These are phyloP conservation scores for Rhizopogon roseolus DNA, from an alignment of 768 basidiomycete species.

Conservation along the genomic window DNA sequence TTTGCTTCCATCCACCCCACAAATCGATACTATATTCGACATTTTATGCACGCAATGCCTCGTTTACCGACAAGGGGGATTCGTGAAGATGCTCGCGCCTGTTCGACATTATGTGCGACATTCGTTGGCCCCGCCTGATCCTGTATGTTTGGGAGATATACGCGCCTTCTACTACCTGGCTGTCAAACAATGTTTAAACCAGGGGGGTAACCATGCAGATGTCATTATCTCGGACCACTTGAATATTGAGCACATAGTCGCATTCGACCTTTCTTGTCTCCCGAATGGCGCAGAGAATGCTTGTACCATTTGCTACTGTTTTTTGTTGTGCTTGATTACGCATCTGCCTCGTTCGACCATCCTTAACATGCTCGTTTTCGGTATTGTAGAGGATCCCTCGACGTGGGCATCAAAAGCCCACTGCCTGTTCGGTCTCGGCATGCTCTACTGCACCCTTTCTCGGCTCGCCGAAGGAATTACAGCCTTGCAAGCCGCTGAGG, in stretches of 20 bases:
- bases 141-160: no score
- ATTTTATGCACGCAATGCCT: background rate
- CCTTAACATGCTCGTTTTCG: background rate
- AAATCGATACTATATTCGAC: background rate
- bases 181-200: background rate
- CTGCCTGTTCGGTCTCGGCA: background rate
- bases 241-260: background rate
- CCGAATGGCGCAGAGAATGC: background rate
- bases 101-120: background rate
- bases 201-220: no score
- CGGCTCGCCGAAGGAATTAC: background rate
- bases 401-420: background rate
- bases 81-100: background rate
- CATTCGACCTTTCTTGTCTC: background rate
- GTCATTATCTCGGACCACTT: background rate
- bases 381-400: background rate
- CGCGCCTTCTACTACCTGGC: background rate
- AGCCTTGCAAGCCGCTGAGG: background rate
- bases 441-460: background rate
- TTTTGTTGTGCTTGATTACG: background rate
- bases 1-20: background rate
- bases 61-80: background rate
- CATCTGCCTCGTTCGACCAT: background rate
- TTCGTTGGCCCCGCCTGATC: background rate
- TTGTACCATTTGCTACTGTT: background rate